Conservation (phyloP, 2,329 filamentous ascomycete genomes). For the Ascomycota sp. region DNA sequence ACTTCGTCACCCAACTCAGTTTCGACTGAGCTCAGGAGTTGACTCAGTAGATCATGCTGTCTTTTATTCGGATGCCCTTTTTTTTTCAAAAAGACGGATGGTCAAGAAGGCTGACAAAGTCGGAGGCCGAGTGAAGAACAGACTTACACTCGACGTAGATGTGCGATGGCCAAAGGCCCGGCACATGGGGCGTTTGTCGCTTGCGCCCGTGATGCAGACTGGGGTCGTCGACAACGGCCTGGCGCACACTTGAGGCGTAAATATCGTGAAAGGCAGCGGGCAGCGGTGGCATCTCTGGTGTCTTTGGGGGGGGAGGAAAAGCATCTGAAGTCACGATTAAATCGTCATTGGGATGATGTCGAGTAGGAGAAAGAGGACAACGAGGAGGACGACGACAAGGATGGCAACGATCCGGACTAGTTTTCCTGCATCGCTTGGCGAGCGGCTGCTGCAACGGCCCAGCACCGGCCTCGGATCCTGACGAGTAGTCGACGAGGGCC, state of each 20-base stretch:
- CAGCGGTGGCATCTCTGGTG: constrained; percentile 42
- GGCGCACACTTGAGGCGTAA: constrained; percentile 63
- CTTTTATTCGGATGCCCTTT: constrained; percentile 31
- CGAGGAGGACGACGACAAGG: background rate
- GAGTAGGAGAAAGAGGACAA: background rate
- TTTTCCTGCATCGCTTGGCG: constrained; percentile 2
- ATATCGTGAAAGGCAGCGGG: constrained; percentile 71
- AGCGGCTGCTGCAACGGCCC: constrained; percentile 6
- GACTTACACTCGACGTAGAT: constrained; percentile 77
- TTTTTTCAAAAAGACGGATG: too few relatives aligned
- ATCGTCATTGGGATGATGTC: background rate
- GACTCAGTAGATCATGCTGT: constrained; percentile 25
- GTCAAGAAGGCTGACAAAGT: too few relatives aligned
- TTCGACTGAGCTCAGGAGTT: constrained; percentile 19
- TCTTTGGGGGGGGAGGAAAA: too few relatives aligned
- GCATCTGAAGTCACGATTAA: constrained; percentile 1
- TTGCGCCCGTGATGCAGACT: constrained; percentile 68
- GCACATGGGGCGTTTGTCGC: constrained; percentile 62
- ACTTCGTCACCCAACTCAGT: constrained; percentile 10
- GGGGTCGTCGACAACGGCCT: constrained; percentile 65
- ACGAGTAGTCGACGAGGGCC: constrained; percentile 47
- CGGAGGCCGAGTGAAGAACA: too few relatives aligned
- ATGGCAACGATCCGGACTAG: background rate
- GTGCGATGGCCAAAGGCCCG: constrained; percentile 84
- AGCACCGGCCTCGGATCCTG: constrained; percentile 6